A percentile compares a stretch with the other conserved stretches of the same genome.
Conservation (phyloP, 768 basidiomycete species). For the Scleroderma bovista region DNA sequence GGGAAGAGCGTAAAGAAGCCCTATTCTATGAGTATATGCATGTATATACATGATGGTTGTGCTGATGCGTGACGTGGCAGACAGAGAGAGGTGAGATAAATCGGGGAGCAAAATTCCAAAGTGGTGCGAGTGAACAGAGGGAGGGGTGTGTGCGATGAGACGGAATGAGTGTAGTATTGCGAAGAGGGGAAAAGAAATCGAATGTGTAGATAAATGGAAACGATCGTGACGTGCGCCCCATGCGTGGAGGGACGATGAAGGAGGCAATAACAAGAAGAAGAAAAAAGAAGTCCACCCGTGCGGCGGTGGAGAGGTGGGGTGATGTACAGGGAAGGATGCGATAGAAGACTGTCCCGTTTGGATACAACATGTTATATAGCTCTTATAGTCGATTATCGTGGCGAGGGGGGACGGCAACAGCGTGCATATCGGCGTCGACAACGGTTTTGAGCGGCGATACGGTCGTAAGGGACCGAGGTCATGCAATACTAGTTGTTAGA, state of each 20-base stretch:
- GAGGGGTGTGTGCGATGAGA: background rate
- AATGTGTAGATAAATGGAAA: background rate
- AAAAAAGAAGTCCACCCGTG: background rate
- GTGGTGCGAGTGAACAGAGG: background rate
- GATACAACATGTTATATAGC: constrained; percentile 1
- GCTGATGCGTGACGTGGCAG: constrained; percentile 1
- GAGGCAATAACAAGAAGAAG: background rate
- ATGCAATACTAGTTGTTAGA: constrained; percentile 11
- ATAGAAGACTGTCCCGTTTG: constrained; percentile 19
- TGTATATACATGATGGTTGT: constrained; percentile 1
- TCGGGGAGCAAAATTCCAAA: background rate
- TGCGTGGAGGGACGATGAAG: background rate
- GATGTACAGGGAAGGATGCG: background rate
- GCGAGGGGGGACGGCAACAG: background rate
- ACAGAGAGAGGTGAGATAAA: background rate
- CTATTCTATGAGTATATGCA: constrained; percentile 4
- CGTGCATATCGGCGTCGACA: constrained; percentile 3
- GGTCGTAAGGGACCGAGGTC: constrained; percentile 2
- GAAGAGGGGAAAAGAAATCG: background rate
- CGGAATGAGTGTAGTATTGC: background rate
- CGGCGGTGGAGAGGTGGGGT: constrained; percentile 6
- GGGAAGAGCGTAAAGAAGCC: background rate
- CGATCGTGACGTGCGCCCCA: background rate
- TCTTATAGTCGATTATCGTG: constrained; percentile 1
- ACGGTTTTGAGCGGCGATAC: constrained; percentile 4